Conservation (phyloP, 345 rosid genomes). For the Citrus unshiu region DNA sequence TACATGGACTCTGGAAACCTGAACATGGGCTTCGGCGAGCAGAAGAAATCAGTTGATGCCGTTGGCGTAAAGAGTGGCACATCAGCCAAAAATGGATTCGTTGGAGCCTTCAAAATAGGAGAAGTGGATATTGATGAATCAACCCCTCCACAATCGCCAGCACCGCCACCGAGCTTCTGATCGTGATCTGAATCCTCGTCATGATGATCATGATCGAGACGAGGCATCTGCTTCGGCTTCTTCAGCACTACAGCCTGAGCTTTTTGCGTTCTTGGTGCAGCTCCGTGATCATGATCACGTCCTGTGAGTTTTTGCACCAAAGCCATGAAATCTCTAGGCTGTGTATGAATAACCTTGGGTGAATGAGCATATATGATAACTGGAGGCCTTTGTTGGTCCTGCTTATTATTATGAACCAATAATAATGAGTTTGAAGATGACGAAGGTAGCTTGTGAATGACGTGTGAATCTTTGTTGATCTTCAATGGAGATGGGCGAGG, state of each 20-base stretch:
- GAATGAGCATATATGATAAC: constrained; percentile 66
- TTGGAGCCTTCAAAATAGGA: constrained; percentile 13
- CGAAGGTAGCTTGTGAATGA: constrained; percentile 32
- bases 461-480: constrained; percentile 43
- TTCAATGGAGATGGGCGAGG: constrained; percentile 33
- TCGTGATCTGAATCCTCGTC: constrained; percentile 16
- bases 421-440: background rate
- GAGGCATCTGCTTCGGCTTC: background rate
- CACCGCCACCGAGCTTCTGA: background rate
- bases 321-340: constrained; percentile 75
- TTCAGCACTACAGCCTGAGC: background rate
- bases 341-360: constrained; percentile 75
- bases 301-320: constrained; percentile 83
- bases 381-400: constrained; percentile 36
- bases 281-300: constrained; percentile 7
- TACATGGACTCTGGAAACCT: constrained; percentile 21
- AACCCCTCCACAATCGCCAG: background rate
- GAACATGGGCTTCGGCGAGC: constrained; percentile 23
- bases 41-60: constrained; percentile 23
- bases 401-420: constrained; percentile 1
- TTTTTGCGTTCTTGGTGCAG: background rate
- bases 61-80: constrained; percentile 39
- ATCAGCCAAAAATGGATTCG: constrained; percentile 19
- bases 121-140: background rate
- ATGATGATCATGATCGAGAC: background rate